Conservation (phyloP, 192 early-diverging fungal genomes). For the Coemansia sp. region DNA sequence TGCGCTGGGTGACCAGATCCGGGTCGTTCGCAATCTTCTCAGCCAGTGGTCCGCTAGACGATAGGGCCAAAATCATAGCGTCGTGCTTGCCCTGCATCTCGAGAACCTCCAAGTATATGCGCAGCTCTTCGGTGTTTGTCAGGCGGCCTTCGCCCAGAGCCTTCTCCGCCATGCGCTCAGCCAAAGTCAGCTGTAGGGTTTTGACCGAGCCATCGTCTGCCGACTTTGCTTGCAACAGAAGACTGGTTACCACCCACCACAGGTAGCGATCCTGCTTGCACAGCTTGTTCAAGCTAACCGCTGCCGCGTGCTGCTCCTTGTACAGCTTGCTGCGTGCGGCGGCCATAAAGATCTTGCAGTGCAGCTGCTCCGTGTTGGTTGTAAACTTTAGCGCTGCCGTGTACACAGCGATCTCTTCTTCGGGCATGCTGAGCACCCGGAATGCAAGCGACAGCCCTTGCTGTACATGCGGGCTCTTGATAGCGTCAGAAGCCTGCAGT, state of each 20-base stretch:
- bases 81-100: conserved; percentile 64
- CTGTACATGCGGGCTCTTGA: conserved; percentile 29
- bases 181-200: conserved; percentile 62
- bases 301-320: conserved; percentile 58
- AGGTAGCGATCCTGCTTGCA: conserved; percentile 77
- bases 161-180: conserved; percentile 83
- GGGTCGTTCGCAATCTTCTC: conserved; percentile 68
- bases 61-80: conserved; percentile 63
- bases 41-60: conserved; percentile 56
- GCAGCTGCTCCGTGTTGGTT: conserved; percentile 70
- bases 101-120: conserved; percentile 72
- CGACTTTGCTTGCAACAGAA: conserved; percentile 67
- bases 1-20: conserved; percentile 63
- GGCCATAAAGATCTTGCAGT: conserved; percentile 79
- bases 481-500: conserved; percentile 16
- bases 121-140: conserved; percentile 72
- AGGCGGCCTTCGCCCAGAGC: conserved; percentile 65
- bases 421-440: conserved; percentile 21
- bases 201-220: conserved; percentile 23
- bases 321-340: conserved; percentile 65
- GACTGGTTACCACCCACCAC: conserved; percentile 82
- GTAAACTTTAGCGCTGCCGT: conserved; percentile 57
- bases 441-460: conserved; percentile 30
- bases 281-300: conserved; percentile 75
- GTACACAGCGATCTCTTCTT: conserved; percentile 72